A percentile compares a stretch with the other conserved stretches of the same genome.
phyloP scores from a whole-genome alignment of 495 filamentous ascomycete genomes.

The Podospora tetraspora region DNA sequence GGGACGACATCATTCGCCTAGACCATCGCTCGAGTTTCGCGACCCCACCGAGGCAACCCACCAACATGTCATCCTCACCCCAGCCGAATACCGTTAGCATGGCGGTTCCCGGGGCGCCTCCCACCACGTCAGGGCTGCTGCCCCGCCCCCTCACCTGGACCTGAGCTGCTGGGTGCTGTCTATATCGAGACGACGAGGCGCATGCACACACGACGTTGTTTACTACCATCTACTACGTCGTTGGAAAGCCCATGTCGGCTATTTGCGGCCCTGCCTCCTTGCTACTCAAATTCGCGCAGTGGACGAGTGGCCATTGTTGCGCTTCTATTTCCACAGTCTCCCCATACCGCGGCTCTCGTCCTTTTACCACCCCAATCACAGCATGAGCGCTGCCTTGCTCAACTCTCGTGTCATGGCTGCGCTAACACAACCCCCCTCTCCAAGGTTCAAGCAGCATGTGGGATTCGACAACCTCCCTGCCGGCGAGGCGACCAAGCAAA shows the following conservation, averaged over 20 bases:
- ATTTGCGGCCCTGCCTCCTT: not conserved
- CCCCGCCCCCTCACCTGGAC: conserved; percentile 10
- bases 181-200: conserved; percentile 11
- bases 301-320: conserved; percentile 5
- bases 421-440: conserved; percentile 36
- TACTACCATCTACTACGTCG: conserved; percentile 8
- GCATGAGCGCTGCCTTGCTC: not conserved
- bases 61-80: conserved; percentile 21
- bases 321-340: not conserved
- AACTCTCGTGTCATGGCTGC: conserved; percentile 35
- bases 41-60: conserved; percentile 27
- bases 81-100: conserved; percentile 15
- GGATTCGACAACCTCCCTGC: conserved; percentile 89
- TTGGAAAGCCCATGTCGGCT: not conserved
- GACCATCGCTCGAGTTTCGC: conserved; percentile 22
- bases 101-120: not conserved
- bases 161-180: conserved; percentile 6
- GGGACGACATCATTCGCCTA: conserved; percentile 16
- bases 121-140: not conserved
- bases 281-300: conserved; percentile 17
- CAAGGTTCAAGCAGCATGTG: conserved; percentile 61
- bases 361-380: not conserved
- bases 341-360: not conserved
- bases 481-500: conserved; percentile 60
- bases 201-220: conserved; percentile 17